phyloP scores from a whole-genome alignment of 1,284 basidiomycete genomes.

The Phenoliferia sp. region DNA sequence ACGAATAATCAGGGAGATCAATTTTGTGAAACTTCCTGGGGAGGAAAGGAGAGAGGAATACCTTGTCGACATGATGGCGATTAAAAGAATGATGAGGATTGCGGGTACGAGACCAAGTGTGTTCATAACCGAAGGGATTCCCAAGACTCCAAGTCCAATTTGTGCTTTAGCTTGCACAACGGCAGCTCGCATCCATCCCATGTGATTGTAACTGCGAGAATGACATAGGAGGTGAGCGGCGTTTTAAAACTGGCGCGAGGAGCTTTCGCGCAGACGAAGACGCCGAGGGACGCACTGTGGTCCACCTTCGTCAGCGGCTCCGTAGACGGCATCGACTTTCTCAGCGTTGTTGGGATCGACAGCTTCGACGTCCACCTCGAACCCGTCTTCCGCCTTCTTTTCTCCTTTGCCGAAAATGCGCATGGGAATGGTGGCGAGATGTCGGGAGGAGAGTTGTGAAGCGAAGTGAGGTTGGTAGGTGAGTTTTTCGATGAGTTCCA shows the following conservation, averaged over 20 bases:
- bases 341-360: neutral
- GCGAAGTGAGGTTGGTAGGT: too few species aligned
- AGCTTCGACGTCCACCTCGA: neutral
- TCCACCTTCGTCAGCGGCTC: neutral
- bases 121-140: conserved; percentile 5
- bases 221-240: too few species aligned
- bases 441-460: too few species aligned
- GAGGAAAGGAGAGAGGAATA: too few species aligned
- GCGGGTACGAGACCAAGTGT: conserved; percentile 6
- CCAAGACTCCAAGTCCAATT: conserved; percentile 8
- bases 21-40: too few species aligned
- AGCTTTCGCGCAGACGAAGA: neutral
- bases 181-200: conserved; percentile 1
- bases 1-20: too few species aligned
- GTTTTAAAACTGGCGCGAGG: too few species aligned
- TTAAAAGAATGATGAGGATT: conserved; percentile 1
- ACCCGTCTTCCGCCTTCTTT: too few species aligned
- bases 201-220: neutral
- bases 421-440: too few species aligned
- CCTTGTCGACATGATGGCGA: conserved; percentile 1
- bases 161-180: conserved; percentile 5
- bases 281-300: neutral
- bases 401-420: too few species aligned
- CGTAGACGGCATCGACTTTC: neutral
- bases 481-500: too few species aligned